Conservation (phyloP, 177 flowering plant species). For the Viscum album region DNA sequence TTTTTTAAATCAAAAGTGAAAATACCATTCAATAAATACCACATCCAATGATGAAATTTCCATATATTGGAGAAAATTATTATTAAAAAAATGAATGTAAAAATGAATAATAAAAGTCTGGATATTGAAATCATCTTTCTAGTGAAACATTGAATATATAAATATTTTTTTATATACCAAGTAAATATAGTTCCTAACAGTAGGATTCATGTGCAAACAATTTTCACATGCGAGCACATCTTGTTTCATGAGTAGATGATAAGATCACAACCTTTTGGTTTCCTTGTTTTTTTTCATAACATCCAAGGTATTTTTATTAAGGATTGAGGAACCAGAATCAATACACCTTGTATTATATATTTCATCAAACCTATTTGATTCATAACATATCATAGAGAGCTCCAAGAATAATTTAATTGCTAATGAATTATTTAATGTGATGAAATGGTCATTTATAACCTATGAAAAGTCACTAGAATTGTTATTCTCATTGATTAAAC, state of each 20-base stretch:
- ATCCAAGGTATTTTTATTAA: conserved; percentile 14
- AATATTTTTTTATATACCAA: conserved; percentile 9
- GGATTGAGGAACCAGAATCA: conserved; percentile 17
- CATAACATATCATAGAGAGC: conserved; percentile 15
- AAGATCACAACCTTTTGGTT: conserved; percentile 10
- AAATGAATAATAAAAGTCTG: conserved; percentile 14
- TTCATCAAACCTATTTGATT: conserved; percentile 13
- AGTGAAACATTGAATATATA: conserved; percentile 17
- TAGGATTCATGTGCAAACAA: conserved; percentile 11
- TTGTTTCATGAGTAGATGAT: conserved; percentile 11
- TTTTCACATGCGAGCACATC: conserved; percentile 13
- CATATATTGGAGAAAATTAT: conserved; percentile 6
- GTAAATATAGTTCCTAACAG: conserved; percentile 9
- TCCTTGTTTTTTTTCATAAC: conserved; percentile 10
- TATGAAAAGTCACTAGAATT: no score
- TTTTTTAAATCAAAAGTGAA: conserved; percentile 13
- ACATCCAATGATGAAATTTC: conserved; percentile 12
- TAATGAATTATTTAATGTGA: no score
- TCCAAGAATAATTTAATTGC: no score
- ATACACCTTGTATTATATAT: conserved; percentile 13
- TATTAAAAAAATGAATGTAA: conserved; percentile 14
- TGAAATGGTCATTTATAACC: no score
- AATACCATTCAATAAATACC: conserved; percentile 21
- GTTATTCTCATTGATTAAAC: no score
- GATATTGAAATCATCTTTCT: conserved; percentile 20